Percentiles rank a stretch among this genome's conserved stretches.
Conservation (phyloP, 2,329 filamentous ascomycete genomes). For the Fusarium subglutinans region DNA sequence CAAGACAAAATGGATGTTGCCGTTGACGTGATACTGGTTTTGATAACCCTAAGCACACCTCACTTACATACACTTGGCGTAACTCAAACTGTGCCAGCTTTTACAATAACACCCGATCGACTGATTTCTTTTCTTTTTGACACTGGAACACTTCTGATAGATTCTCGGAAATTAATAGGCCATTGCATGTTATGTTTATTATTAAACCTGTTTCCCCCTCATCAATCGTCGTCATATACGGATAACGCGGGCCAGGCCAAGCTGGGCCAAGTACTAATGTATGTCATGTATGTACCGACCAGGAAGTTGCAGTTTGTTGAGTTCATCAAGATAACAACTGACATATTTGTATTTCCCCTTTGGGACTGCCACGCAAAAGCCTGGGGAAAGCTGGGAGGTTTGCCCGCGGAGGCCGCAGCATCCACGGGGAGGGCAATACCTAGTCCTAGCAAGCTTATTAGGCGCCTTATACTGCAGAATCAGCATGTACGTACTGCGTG, state of each 20-base stretch:
- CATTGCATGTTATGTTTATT: background rate
- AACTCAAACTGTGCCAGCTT: slow-evolving; percentile 1
- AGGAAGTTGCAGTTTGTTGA: slow-evolving; percentile 37
- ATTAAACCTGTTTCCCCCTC: background rate
- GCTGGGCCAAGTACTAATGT: slow-evolving; percentile 7
- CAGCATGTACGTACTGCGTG: background rate
- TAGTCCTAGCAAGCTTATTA: background rate
- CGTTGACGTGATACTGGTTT: background rate
- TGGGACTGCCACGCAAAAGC: slow-evolving; percentile 28
- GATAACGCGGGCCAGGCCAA: slow-evolving; percentile 16
- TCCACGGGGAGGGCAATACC: background rate
- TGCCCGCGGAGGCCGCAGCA: slow-evolving; percentile 14
- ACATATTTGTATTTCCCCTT: slow-evolving; percentile 25
- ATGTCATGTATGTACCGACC: slow-evolving; percentile 8
- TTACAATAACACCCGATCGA: background rate
- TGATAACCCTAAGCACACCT: background rate
- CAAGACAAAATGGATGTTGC: background rate
- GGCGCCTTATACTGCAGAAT: background rate
- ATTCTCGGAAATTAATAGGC: background rate
- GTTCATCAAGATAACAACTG: slow-evolving; percentile 6
- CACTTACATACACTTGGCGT: background rate
- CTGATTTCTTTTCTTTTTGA: background rate
- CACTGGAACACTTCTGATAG: background rate
- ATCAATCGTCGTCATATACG: slow-evolving; percentile 22
- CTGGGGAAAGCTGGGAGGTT: slow-evolving; percentile 27